A percentile compares a stretch with the other conserved stretches of the same genome.
These are phyloP conservation scores for Nicotiana noctiflora DNA, from an alignment of 257 asterid species.

Conservation along the genomic window DNA sequence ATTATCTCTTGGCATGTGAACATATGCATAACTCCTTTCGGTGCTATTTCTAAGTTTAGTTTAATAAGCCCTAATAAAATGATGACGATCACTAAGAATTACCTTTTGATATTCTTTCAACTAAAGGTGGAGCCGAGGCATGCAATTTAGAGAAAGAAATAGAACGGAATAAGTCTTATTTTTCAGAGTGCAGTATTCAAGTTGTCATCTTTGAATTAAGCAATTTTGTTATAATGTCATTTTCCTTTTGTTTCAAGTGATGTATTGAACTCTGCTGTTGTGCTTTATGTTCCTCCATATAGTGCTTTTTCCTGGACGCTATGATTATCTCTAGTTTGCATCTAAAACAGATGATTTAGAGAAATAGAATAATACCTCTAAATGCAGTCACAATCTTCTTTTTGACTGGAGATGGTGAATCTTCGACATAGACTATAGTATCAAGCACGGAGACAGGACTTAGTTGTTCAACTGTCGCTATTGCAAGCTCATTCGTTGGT, in stretches of 20 bases:
- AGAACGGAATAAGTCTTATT: too few species aligned
- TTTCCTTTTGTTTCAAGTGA: background rate
- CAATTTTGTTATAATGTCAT: background rate
- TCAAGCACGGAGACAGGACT: conserved; percentile 95
- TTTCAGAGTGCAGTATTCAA: background rate
- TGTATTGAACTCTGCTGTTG: background rate
- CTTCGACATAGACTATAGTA: conserved; percentile 60
- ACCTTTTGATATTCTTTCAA: too few species aligned
- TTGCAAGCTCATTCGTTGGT: conserved; percentile 35
- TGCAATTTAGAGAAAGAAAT: background rate
- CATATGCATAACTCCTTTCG: background rate
- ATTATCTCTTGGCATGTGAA: background rate
- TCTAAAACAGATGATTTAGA: conserved; percentile 4
- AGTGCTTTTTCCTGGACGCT: background rate
- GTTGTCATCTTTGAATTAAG: background rate
- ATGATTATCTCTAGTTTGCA: background rate
- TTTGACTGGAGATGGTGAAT: conserved; percentile 83
- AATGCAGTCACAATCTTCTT: conserved; percentile 46
- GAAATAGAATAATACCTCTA: conserved; percentile 50
- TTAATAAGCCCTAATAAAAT: too few species aligned
- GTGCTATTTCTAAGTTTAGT: background rate
- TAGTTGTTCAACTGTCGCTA: conserved; percentile 64
- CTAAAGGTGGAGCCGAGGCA: too few species aligned
- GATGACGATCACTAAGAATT: too few species aligned
- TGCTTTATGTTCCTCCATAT: background rate